Conservation (phyloP, 371 early-diverging fungal species). For the Mucor indicus region DNA sequence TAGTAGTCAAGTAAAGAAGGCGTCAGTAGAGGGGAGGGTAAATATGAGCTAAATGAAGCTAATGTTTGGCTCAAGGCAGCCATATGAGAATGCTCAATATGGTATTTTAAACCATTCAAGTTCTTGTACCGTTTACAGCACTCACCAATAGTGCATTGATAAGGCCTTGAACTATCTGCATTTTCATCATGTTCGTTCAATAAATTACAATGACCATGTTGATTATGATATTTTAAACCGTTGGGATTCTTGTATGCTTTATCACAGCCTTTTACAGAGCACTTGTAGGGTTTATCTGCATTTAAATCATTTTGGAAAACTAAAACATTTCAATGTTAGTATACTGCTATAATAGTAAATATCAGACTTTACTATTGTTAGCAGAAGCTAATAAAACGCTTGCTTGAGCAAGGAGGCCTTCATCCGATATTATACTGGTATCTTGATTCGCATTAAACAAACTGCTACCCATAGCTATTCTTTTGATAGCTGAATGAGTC, state of each 20-base stretch:
- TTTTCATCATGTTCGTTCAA: conserved; percentile 46
- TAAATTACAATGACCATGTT: conserved; percentile 75
- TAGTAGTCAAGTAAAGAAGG: too few species aligned
- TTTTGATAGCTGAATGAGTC: conserved; percentile 33
- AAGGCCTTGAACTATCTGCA: conserved; percentile 71
- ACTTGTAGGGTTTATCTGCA: conserved; percentile 76
- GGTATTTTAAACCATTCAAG: conserved; percentile 95
- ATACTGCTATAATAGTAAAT: neutral
- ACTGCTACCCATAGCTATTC: conserved; percentile 22
- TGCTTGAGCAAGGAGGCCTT: conserved; percentile 43
- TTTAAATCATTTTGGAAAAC: conserved; percentile 12
- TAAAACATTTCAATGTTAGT: neutral
- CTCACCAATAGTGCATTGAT: conserved; percentile 77
- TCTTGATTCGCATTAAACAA: conserved; percentile 9
- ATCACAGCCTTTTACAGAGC: conserved; percentile 81
- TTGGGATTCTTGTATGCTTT: conserved; percentile 98
- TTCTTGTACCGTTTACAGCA: conserved; percentile 97
- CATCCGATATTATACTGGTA: conserved; percentile 31
- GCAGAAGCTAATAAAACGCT: conserved; percentile 36
- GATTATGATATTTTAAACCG: conserved; percentile 95
- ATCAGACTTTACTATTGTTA: conserved; percentile 8
- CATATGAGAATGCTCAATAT: conserved; percentile 85
- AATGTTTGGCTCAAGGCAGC: conserved; percentile 43
- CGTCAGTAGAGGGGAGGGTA: conserved; percentile 14
- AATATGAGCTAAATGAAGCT: conserved; percentile 33